Base-by-base conservation (phyloP, 164 flowering plant species). In the Stephania japonica region DNA sequence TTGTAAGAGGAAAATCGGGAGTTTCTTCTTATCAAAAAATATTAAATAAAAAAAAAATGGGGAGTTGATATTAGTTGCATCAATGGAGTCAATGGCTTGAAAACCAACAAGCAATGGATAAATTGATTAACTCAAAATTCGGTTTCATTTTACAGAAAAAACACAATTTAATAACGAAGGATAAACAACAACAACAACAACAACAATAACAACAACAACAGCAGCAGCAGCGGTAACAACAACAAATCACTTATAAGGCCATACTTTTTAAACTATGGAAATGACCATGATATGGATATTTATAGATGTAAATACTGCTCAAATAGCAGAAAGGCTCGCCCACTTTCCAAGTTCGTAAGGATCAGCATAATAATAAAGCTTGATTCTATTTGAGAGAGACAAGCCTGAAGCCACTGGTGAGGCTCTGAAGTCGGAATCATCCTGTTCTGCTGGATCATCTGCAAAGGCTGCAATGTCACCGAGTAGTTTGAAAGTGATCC, bases 271-370 rank as follows among this genome's bases (percentile, higher is more conserved):
- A 19, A 19, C 64, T 19, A 32, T 1, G 38, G 38, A 32, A 32
- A 56, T 56, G 64, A 59, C 64, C 25, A 59, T 10, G 2, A 18
- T 59, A 59, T 18, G 7, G 7, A 56, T 18, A n/a, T 19, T 19
- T 11, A 13, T 8, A n/a, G n/a, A 38, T 0, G 2, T 25, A 7
- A 26, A 59, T 50, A 50, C 43, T 70, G 24, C 27, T 89, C 85
- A 93, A 73, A 91, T 80, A 18, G 94, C 95, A 14, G 91, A 87
- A 76, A 91, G 95, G 76, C 88, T 87, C 32, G 97, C 95, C 97
- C 98, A 93, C 80, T 92, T 93, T 10, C 99, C 98, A 3, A 88
- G 84, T 53, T 96, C 97, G 42, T 86, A 88, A 0, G 97, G 91
- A 81, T 95, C 93, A 19, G 87, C 94, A 74, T 90, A 89, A 75